Conservation (phyloP, 139 green algal species). For the Chlorella ohadii region DNA sequence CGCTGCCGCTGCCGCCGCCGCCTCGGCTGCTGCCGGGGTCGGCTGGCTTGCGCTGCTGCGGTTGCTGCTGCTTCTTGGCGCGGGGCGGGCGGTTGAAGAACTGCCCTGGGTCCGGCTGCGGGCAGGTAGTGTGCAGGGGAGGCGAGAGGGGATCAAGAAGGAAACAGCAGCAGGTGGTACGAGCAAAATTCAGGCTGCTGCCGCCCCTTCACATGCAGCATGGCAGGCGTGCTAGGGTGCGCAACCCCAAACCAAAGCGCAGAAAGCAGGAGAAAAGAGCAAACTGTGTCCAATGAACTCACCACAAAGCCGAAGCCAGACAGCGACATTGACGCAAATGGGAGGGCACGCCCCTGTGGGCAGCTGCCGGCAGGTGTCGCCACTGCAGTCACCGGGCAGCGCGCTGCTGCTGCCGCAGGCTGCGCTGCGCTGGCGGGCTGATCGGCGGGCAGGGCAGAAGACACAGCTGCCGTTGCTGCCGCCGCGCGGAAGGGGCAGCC, state of each 20-base stretch:
- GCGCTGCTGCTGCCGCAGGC: too few species aligned
- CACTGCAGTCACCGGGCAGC: too few species aligned
- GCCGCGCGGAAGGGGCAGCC: neutral
- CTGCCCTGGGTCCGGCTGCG: constrained; percentile 34
- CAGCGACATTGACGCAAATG: constrained; percentile 43
- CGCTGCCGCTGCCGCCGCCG: neutral
- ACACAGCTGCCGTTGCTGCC: neutral
- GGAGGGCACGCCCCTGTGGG: neutral
- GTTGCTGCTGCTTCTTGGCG: constrained; percentile 14
- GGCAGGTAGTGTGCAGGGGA: too few species aligned
- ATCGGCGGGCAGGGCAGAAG: neutral
- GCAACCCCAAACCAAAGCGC: too few species aligned
- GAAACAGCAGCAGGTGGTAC: neutral
- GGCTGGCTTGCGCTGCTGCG: constrained; percentile 24
- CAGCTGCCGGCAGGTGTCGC: neutral
- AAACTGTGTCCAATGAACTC: too few species aligned
- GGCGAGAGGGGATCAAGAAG: neutral
- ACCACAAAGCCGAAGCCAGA: constrained; percentile 44
- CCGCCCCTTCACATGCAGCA: too few species aligned
- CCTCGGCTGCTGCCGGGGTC: neutral
- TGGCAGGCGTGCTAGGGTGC: too few species aligned
- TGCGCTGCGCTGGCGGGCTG: neutral
- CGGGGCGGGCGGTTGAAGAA: constrained; percentile 21
- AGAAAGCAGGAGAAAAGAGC: neutral
- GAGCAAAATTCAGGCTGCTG: neutral